Percentiles rank a stretch among this genome's conserved stretches.
Evolutionary conservation across 345 rosid genomes (phyloP).

Genomic region (Gossypium turneri): DNA sequence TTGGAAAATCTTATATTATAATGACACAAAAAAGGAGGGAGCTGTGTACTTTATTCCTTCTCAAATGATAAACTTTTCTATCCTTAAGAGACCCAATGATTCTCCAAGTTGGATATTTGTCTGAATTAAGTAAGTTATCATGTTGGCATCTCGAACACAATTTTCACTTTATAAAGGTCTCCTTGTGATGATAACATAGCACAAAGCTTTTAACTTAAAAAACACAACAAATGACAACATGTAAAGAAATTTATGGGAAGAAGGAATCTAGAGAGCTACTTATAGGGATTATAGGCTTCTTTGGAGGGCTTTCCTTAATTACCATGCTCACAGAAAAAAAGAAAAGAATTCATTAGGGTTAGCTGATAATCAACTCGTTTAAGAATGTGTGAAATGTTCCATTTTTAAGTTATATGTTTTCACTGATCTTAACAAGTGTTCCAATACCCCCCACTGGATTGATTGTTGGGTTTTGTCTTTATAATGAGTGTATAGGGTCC

Average conservation of each 20-base stretch:
- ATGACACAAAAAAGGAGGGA: too few relatives aligned
- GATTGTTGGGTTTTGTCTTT: constrained; percentile 1
- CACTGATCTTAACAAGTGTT: not conserved
- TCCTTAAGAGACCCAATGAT: constrained; percentile 24
- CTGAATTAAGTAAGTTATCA: constrained; percentile 43
- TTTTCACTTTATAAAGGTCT: constrained; percentile 28
- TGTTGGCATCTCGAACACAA: constrained; percentile 25
- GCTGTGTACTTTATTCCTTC: not conserved
- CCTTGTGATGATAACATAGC: constrained; percentile 15
- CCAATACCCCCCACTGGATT: not conserved
- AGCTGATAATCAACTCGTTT: not conserved
- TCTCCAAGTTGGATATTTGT: constrained; percentile 12
- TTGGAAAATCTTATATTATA: not conserved
- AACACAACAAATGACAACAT: not conserved
- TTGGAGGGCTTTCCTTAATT: constrained; percentile 8
- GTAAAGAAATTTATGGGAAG: constrained; percentile 10
- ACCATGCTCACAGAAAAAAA: not conserved
- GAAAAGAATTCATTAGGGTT: not conserved
- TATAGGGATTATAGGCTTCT: constrained; percentile 1
- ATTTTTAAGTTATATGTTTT: not conserved
- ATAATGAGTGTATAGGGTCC: constrained; percentile 2
- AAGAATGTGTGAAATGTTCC: not conserved
- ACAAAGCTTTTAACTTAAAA: constrained; percentile 19
- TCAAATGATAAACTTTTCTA: constrained; percentile 20
- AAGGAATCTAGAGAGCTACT: constrained; percentile 30